Conservation (phyloP, 202 grass and related monocot species). For the Carex arenaria region DNA sequence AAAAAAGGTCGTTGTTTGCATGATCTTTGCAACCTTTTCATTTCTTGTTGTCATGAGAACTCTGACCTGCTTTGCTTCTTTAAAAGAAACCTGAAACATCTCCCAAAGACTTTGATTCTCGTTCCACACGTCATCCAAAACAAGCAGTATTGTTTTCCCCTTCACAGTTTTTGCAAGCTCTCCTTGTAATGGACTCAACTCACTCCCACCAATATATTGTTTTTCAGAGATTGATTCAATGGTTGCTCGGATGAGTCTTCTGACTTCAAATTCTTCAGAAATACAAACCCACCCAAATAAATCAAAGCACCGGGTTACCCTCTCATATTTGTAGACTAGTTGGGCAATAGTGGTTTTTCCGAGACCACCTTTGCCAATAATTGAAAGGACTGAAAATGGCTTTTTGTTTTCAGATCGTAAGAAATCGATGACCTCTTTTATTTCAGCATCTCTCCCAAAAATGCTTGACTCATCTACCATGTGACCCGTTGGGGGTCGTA, state of each 20-base stretch:
- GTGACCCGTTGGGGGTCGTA: no score
- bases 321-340: slow-evolving; percentile 29
- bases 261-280: slow-evolving; percentile 22
- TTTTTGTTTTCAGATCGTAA: background rate
- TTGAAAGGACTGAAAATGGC: slow-evolving; percentile 22
- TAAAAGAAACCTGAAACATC: background rate
- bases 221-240: slow-evolving; percentile 6
- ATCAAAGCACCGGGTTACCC: slow-evolving; percentile 11
- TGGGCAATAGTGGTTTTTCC: slow-evolving; percentile 46
- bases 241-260: background rate
- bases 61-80: background rate
- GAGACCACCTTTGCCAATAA: slow-evolving; percentile 41
- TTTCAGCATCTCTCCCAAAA: no score
- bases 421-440: no score
- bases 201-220: background rate
- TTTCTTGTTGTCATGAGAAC: slow-evolving; percentile 23
- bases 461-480: no score
- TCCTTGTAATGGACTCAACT: background rate
- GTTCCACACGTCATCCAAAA: no score
- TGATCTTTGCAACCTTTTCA: background rate
- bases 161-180: no score
- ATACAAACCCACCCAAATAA: slow-evolving; percentile 32
- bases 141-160: no score
- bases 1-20: background rate
- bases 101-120: background rate